Conservation (phyloP, 768 basidiomycete genomes). For the Suillus clintonianus region DNA sequence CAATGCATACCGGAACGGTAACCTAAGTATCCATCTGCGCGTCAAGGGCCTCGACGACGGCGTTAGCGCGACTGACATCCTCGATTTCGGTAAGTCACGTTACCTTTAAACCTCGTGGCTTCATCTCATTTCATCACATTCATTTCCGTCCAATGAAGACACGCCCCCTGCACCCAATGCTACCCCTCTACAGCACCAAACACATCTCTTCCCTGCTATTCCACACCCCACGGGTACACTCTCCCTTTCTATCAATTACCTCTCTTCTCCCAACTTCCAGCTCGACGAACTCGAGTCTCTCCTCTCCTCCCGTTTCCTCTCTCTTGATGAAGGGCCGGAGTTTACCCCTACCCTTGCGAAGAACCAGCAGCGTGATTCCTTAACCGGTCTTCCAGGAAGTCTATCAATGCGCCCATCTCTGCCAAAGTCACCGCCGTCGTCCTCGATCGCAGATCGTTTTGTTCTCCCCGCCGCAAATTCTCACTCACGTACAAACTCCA, state of each 20-base stretch:
- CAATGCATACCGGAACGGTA: constrained; percentile 39
- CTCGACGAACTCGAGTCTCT: constrained; percentile 78
- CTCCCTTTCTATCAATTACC: constrained; percentile 62
- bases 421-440: constrained; percentile 48
- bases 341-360: constrained; percentile 75
- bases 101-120: constrained; percentile 17
- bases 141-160: constrained; percentile 37
- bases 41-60: constrained; percentile 39
- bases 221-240: constrained; percentile 70
- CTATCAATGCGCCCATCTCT: constrained; percentile 42
- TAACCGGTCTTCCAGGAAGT: constrained; percentile 44
- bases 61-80: constrained; percentile 20
- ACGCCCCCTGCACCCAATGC: constrained; percentile 40
- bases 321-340: constrained; percentile 61
- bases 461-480: constrained; percentile 32
- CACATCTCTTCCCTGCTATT: constrained; percentile 65
- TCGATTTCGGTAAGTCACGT: constrained; percentile 42
- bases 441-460: constrained; percentile 47
- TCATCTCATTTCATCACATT: constrained; percentile 14
- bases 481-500: constrained; percentile 39
- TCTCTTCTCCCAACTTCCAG: constrained; percentile 67
- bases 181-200: constrained; percentile 48
- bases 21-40: constrained; percentile 50
- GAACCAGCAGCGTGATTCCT: constrained; percentile 61
- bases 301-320: constrained; percentile 71